These are phyloP conservation scores for Sarocladiaceae sp. DNA, from an alignment of 2,329 filamentous ascomycete species.

Conservation along the genomic window DNA sequence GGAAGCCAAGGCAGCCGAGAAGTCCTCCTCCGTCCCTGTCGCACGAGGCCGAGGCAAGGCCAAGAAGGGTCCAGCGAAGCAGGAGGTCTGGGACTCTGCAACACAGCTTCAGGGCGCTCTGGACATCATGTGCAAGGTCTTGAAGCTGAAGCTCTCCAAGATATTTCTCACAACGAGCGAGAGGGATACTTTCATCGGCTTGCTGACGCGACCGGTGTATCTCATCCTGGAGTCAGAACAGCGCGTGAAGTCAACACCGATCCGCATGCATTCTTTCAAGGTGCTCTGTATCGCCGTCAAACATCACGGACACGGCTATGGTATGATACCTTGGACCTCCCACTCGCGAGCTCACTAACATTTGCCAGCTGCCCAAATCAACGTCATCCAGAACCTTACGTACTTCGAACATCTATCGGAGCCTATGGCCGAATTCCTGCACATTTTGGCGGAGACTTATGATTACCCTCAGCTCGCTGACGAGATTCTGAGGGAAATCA, in stretches of 20 bases:
- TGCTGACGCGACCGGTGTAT: constrained; percentile 91
- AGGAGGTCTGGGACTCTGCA: constrained; percentile 83
- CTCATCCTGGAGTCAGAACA: constrained; percentile 92
- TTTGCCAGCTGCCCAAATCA: constrained; percentile 82
- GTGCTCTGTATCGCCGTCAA: constrained; percentile 95
- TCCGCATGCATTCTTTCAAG: constrained; percentile 96
- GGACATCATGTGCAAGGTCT: constrained; percentile 91
- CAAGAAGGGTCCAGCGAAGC: constrained; percentile 75
- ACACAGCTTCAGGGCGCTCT: constrained; percentile 82
- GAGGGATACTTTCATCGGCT: constrained; percentile 86
- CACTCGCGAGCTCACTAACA: constrained; percentile 21
- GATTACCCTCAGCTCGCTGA: constrained; percentile 94
- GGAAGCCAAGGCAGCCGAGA: constrained; percentile 89
- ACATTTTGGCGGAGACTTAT: constrained; percentile 95
- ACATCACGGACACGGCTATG: constrained; percentile 94
- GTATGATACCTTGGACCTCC: constrained; percentile 37
- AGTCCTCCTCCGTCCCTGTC: constrained; percentile 65
- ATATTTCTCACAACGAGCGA: constrained; percentile 97
- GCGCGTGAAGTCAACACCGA: constrained; percentile 79
- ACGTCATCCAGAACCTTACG: constrained; percentile 93
- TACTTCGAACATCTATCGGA: constrained; percentile 99
- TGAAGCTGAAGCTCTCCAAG: constrained; percentile 86
- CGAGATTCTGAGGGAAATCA: constrained; percentile 88
- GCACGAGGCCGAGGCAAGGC: constrained; percentile 69
- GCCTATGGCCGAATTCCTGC: constrained; percentile 96